A percentile compares a stretch with the other conserved stretches of the same genome.
phyloP scores from a whole-genome alignment of 768 basidiomycete species.

The Amanita phalloides region DNA sequence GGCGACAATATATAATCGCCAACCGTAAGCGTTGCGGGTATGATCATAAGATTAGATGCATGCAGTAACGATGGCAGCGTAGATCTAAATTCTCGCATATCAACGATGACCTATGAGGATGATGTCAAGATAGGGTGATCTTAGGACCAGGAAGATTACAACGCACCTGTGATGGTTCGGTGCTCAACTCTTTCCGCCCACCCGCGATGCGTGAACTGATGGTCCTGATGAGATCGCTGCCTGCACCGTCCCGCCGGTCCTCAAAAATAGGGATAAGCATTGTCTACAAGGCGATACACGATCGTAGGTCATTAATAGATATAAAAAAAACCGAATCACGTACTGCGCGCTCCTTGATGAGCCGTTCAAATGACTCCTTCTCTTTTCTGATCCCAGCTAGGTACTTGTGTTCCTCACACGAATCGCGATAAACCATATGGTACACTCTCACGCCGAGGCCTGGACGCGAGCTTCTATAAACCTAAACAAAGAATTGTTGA shows the following conservation, averaged over 20 bases:
- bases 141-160: not conserved
- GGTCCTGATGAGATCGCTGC: constrained; percentile 54
- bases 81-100: constrained; percentile 95
- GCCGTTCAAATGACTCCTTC: constrained; percentile 85
- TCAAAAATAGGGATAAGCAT: constrained; percentile 85
- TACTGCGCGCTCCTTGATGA: constrained; percentile 90
- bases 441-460: constrained; percentile 83
- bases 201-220: constrained; percentile 84
- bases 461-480: constrained; percentile 77
- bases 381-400: constrained; percentile 81
- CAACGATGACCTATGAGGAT: constrained; percentile 71
- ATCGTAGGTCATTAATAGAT: not conserved
- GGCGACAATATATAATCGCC: constrained; percentile 96
- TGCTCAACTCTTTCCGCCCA: constrained; percentile 57
- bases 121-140: not conserved
- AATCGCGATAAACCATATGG: constrained; percentile 90
- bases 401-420: constrained; percentile 94
- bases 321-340: constrained; percentile 17
- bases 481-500: constrained; percentile 29
- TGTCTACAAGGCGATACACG: constrained; percentile 31
- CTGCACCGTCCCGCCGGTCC: constrained; percentile 32
- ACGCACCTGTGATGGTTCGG: constrained; percentile 54
- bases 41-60: constrained; percentile 63
- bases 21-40: constrained; percentile 89
- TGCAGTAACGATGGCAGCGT: constrained; percentile 85